Evolutionary conservation across 139 green algal species (phyloP), one percentile per base, ranked within the genome.

Genomic region (Closterium sp.): DNA sequence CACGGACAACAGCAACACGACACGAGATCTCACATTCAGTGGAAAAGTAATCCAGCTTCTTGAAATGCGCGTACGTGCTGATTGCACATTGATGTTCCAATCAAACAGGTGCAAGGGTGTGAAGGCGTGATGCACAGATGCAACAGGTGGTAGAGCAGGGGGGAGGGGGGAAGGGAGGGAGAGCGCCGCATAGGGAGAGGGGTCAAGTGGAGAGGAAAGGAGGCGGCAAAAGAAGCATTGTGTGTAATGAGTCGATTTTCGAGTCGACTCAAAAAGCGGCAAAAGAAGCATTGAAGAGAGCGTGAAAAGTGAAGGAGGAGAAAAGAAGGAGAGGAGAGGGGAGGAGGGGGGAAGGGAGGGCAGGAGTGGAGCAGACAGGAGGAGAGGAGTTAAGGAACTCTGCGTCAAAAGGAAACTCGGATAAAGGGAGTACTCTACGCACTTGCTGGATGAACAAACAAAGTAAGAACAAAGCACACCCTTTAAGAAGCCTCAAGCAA

Each of bases 41-140:
- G 69, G 95, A 97, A 91, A 99, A 99, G 95, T 99, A 99, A 93
- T 99, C 97, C 0, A 99, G 96, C 66, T 95, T 96, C 91, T 99
- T 99, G 96, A 98, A 99, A 96, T 99, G 98, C 7, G 98, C 98
- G 92, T 99, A 99, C 97, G 90, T 93, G 90, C 25, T 85, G 34
- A 90, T 76, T 28, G 55, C 4, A 76, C 12, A 1, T 76, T 28
- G 55, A 76, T 28, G n/a, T 43, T 91, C 12, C 55, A 28, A 28
- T 76, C 16, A 76, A 76, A 19, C 55, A 76, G 55, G 55, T 76
- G 23, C 23, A 16, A 12, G 23, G 55, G 38, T 66, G 12, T 23
- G 9, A 66, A 90, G 87, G 31, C 85, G 34, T 34, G 31, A 86
- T 31, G 66, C 1, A 12, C 21, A 90, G n/a, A 85, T 55, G 4